These are phyloP conservation scores for Aegilops bicornis DNA, from an alignment of 176 grass and related monocot species.

Conservation along the genomic window DNA sequence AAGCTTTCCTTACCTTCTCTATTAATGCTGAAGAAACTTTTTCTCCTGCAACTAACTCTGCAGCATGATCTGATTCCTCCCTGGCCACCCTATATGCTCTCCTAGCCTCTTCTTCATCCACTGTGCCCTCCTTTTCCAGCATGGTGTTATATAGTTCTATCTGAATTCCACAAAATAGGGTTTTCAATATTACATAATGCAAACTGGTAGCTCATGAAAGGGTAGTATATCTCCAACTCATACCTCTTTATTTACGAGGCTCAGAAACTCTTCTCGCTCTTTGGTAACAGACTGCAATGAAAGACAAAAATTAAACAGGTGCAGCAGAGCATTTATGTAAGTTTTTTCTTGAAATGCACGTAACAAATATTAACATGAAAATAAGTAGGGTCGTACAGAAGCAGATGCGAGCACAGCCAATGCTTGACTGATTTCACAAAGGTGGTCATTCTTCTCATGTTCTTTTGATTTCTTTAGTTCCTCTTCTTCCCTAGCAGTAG, in stretches of 20 bases:
- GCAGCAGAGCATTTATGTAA: constrained; percentile 15
- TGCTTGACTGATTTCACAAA: constrained; percentile 79
- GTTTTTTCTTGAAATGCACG: constrained; percentile 6
- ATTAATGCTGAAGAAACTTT: constrained; percentile 86
- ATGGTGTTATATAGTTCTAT: constrained; percentile 91
- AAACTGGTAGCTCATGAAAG: constrained; percentile 14
- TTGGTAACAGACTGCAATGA: constrained; percentile 79
- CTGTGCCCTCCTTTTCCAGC: constrained; percentile 83
- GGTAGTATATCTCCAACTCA: constrained; percentile 1
- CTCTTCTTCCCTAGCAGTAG: constrained; percentile 70
- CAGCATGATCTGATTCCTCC: constrained; percentile 70
- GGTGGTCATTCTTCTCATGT: constrained; percentile 61
- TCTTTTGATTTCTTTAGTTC: constrained; percentile 63
- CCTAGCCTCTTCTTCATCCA: constrained; percentile 89
- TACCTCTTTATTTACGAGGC: constrained; percentile 97
- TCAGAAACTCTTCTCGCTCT: constrained; percentile 89
- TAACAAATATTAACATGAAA: not conserved
- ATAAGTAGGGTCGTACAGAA: constrained; percentile 63
- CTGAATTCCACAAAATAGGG: constrained; percentile 38
- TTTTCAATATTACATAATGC: constrained; percentile 24
- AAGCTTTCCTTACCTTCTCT: constrained; percentile 64
- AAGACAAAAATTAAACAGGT: not conserved
- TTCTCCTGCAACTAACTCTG: constrained; percentile 58
- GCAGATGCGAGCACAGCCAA: constrained; percentile 86
- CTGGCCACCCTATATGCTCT: constrained; percentile 83